A percentile compares a stretch with the other conserved stretches of the same genome.
Conservation (phyloP, 257 asterid genomes). For the Primulina huaijiensis region DNA sequence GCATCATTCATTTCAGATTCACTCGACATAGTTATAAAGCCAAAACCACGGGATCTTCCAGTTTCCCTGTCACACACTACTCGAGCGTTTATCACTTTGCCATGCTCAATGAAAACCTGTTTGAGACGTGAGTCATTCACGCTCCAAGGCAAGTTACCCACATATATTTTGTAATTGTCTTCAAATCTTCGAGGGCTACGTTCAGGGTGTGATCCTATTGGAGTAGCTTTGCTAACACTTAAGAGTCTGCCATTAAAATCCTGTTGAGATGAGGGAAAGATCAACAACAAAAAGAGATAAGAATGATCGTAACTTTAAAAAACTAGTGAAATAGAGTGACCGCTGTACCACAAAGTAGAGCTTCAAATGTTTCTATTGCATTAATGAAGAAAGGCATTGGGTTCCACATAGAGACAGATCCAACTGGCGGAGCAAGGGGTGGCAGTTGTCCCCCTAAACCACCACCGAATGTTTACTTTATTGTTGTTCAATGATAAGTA, state of each 20-base stretch:
- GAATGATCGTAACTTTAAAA: background rate
- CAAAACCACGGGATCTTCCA: conserved; percentile 92
- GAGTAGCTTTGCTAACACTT: conserved; percentile 80
- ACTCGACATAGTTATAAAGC: conserved; percentile 77
- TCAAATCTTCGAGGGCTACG: conserved; percentile 59
- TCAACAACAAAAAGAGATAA: background rate
- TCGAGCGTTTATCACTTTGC: conserved; percentile 74
- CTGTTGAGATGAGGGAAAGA: conserved; percentile 37
- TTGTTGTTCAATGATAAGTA: too few relatives aligned
- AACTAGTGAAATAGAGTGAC: background rate
- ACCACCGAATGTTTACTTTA: too few relatives aligned
- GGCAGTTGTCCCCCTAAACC: background rate
- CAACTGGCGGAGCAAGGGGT: background rate
- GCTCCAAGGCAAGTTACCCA: conserved; percentile 89
- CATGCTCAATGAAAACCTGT: conserved; percentile 76
- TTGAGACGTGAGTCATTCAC: conserved; percentile 66
- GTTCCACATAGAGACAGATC: background rate
- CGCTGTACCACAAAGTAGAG: background rate
- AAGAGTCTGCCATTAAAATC: conserved; percentile 68
- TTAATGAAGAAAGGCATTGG: background rate
- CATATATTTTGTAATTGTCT: conserved; percentile 59
- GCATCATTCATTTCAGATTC: conserved; percentile 82
- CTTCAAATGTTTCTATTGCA: background rate
- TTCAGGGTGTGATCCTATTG: conserved; percentile 72
- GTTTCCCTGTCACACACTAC: conserved; percentile 75